Base-by-base conservation (phyloP, 495 filamentous ascomycete species). In the Staphylotrichum tortipilum region DNA sequence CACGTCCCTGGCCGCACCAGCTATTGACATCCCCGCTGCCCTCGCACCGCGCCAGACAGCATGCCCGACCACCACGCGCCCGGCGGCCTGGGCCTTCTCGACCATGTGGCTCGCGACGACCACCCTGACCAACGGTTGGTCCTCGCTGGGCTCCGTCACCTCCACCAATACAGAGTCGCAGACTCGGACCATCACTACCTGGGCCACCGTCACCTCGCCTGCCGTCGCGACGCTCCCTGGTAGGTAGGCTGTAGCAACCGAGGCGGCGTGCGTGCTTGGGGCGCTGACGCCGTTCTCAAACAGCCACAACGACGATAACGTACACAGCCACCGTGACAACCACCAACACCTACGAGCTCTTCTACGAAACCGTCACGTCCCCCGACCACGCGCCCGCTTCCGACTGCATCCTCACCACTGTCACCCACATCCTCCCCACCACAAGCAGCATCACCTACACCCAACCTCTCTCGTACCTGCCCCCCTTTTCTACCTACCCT, bases 151-250 rank as follows among this genome's bases (percentile, higher is more conserved):
- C 31, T 47, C 44, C 31, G 44, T 47, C 31, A 47, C 44, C 7
- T 47, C 44, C 31, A 47, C 44, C 44, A 47, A 47, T 31, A 47
- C 44, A 7, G 33, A 35, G 44, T 8, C 33, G 12, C 31, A 47
- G 44, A 47, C 21, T 11, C 44, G 44, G 18, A 36, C 30, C 44
- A 36, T 36, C 31, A 37, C 15, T 33, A 47, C 31, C 33, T 17
- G 21, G 14, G 10, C 33, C 44, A 47, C 44, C 33, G 31, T 36
- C 31, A 23, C 18, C 33, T 47, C 44, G 14, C 44, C 44, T 6
- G 21, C 33, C 31, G 30, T 35, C 11, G 37, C 44, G 14, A 47
- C 44, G 19, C 44, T 47, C 22, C 44, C 44, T 7, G 33, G 44
- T 47, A 22, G 28, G 44, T n/a, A n/a, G n/a, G n/a, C n/a, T n/a